Conservation (phyloP, 2,329 filamentous ascomycete genomes). For the Conoideocrella luteorostrata region DNA sequence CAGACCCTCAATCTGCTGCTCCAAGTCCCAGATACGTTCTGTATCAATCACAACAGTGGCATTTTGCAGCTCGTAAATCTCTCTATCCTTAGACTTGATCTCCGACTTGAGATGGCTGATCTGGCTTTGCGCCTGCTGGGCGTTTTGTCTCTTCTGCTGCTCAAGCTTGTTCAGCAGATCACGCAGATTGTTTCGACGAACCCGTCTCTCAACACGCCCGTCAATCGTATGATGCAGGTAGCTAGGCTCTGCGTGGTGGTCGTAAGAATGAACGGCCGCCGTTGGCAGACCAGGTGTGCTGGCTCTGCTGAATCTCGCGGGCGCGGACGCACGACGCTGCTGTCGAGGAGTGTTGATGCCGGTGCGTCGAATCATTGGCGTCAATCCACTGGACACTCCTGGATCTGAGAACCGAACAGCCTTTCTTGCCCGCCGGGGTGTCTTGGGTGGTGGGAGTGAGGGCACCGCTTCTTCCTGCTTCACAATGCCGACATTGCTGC, state of each 20-base stretch:
- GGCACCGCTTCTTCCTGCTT: slow-evolving; percentile 14
- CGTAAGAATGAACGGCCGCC: slow-evolving; percentile 19
- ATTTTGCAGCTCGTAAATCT: slow-evolving; percentile 47
- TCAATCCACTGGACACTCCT: slow-evolving; percentile 47
- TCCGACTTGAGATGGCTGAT: slow-evolving; percentile 42
- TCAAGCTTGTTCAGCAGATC: slow-evolving; percentile 51
- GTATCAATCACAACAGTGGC: slow-evolving; percentile 44
- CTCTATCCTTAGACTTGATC: slow-evolving; percentile 42
- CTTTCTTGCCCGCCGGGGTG: slow-evolving; percentile 33
- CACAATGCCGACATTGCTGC: slow-evolving; percentile 31
- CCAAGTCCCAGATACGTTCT: slow-evolving; percentile 35
- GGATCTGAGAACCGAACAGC: slow-evolving; percentile 56
- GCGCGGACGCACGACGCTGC: slow-evolving; percentile 39
- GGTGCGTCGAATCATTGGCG: slow-evolving; percentile 50
- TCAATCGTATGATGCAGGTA: slow-evolving; percentile 50
- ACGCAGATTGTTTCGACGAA: slow-evolving; percentile 49
- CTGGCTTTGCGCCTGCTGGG: slow-evolving; percentile 36
- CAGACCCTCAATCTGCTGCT: slow-evolving; percentile 32
- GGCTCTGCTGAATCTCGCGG: slow-evolving; percentile 17
- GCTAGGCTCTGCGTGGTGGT: slow-evolving; percentile 19
- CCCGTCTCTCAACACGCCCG: slow-evolving; percentile 50
- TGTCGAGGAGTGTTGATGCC: slow-evolving; percentile 34
- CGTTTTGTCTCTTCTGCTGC: slow-evolving; percentile 36
- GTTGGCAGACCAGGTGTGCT: slow-evolving; percentile 11
- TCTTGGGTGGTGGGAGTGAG: slow-evolving; percentile 17